These are phyloP conservation scores for Colletotrichum phormii DNA, from an alignment of 2,329 filamentous ascomycete genomes.

Conservation along the genomic window DNA sequence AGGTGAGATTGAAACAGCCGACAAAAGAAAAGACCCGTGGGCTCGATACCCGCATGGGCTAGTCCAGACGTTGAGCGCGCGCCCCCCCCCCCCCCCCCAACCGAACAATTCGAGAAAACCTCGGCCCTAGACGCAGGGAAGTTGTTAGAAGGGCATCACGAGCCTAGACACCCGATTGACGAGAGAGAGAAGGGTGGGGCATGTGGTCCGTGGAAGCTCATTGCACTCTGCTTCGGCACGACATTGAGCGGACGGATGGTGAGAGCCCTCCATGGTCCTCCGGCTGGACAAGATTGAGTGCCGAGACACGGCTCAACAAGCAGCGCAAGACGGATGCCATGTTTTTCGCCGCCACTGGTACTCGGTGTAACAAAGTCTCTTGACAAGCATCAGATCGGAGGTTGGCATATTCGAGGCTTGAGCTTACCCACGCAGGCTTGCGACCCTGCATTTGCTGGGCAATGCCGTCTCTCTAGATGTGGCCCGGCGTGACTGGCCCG, in stretches of 20 bases:
- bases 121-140: slow-evolving; percentile 24
- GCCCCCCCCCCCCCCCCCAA: neutral
- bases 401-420: neutral
- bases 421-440: neutral
- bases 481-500: slow-evolving; percentile 10
- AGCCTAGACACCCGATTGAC: neutral
- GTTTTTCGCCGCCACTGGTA: neutral
- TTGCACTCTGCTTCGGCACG: neutral
- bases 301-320: slow-evolving; percentile 7
- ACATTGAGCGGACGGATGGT: neutral
- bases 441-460: neutral
- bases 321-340: neutral
- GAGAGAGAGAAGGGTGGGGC: no score
- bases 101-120: slow-evolving; percentile 30
- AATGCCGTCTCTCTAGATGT: neutral
- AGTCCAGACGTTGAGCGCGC: slow-evolving; percentile 8
- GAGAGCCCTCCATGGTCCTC: neutral
- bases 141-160: slow-evolving; percentile 12
- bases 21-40: slow-evolving; percentile 22
- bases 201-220: neutral
- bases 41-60: slow-evolving; percentile 6
- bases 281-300: neutral
- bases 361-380: neutral
- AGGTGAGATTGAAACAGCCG: slow-evolving; percentile 21
- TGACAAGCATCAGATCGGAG: neutral